A percentile compares a stretch with the other conserved stretches of the same genome.
phyloP scores from a whole-genome alignment of 768 basidiomycete genomes.

The Hypholoma fasciculare region DNA sequence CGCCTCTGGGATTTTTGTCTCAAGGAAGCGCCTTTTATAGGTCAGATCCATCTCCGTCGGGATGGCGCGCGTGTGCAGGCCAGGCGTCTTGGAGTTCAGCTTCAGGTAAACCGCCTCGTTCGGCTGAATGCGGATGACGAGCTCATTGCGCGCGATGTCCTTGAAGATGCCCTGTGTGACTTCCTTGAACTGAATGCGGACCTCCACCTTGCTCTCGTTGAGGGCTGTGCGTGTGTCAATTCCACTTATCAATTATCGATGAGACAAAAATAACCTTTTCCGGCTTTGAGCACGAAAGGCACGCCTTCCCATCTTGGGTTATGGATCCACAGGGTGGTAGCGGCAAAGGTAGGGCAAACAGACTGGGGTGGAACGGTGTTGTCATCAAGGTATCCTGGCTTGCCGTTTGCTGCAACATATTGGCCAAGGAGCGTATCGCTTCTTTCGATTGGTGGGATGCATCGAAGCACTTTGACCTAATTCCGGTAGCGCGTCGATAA shows the following conservation, averaged over 20 bases:
- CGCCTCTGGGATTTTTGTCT: slow-evolving; percentile 92
- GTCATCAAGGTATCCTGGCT: slow-evolving; percentile 99
- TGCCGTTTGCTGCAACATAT: slow-evolving; percentile 84
- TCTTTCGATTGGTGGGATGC: slow-evolving; percentile 78
- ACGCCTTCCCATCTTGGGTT: slow-evolving; percentile 99
- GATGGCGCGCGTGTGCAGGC: slow-evolving; percentile 85
- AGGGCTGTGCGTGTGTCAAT: slow-evolving; percentile 54
- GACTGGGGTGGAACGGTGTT: slow-evolving; percentile 92
- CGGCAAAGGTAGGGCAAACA: slow-evolving; percentile 93
- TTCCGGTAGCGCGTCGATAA: slow-evolving; percentile 7
- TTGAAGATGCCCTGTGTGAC: slow-evolving; percentile 96
- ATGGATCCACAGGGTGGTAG: slow-evolving; percentile 86
- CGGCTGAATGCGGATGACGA: slow-evolving; percentile 97
- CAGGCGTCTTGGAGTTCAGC: slow-evolving; percentile 93
- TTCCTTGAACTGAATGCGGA: slow-evolving; percentile 98
- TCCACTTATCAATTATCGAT: not conserved
- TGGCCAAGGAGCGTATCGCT: slow-evolving; percentile 91
- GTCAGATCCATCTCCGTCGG: slow-evolving; percentile 98
- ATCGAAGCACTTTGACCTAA: slow-evolving; percentile 94
- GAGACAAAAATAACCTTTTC: slow-evolving; percentile 67
- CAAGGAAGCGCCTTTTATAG: slow-evolving; percentile 93
- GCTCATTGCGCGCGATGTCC: slow-evolving; percentile 93
- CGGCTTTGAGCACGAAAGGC: slow-evolving; percentile 97
- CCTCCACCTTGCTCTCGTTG: slow-evolving; percentile 98
- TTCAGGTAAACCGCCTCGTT: slow-evolving; percentile 97